Percentiles rank a stretch among this genome's conserved stretches.
Evolutionary conservation across 257 asterid genomes (phyloP).

Genomic region (Petrea volubilis): DNA sequence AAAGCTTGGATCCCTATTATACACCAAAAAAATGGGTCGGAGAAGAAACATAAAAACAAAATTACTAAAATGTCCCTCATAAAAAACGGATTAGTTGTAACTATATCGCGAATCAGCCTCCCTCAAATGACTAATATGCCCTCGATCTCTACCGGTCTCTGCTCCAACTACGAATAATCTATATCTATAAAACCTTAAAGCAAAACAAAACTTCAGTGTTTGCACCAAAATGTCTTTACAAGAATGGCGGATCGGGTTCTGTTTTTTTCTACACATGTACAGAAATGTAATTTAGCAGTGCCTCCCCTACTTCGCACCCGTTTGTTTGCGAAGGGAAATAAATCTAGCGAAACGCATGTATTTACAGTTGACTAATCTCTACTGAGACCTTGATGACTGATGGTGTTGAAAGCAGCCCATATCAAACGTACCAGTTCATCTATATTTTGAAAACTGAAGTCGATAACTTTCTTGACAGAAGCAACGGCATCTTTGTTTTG

Average conservation of each 20-base stretch:
- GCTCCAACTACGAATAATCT: constrained; percentile 32
- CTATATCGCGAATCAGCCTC: constrained; percentile 34
- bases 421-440: constrained; percentile 66
- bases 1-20: constrained; percentile 22
- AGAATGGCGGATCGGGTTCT: constrained; percentile 36
- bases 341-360: constrained; percentile 31
- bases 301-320: constrained; percentile 39
- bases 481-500: constrained; percentile 54
- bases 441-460: constrained; percentile 78
- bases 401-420: constrained; percentile 53
- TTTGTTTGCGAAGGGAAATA: constrained; percentile 27
- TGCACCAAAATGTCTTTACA: constrained; percentile 40
- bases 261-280: constrained; percentile 73
- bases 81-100: constrained; percentile 20
- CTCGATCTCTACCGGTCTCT: constrained; percentile 38
- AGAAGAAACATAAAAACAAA: constrained; percentile 12
- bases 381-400: constrained; percentile 54
- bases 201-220: constrained; percentile 53
- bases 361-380: constrained; percentile 58
- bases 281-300: constrained; percentile 41
- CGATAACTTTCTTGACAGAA: constrained; percentile 66
- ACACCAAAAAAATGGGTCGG: constrained; percentile 17
- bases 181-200: constrained; percentile 26
- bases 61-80: constrained; percentile 6
- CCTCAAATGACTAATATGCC: constrained; percentile 28